Base-by-base conservation (phyloP, 441 rosid species). In the Pelargonium fulgidum region DNA sequence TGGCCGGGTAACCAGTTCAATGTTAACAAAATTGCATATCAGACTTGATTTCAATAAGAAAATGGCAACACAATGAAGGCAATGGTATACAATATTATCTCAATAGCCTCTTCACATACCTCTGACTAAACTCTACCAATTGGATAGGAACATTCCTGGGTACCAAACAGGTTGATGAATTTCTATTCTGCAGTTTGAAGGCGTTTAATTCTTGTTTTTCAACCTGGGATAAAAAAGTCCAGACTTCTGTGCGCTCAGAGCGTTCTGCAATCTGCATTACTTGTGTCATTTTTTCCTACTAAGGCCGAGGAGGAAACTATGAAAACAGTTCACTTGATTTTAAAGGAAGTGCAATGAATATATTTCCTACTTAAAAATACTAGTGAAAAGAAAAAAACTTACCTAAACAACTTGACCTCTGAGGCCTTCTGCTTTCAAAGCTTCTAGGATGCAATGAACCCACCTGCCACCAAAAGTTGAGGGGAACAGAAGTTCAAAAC, bases 371-470 rank as follows among this genome's bases (percentile, higher is more conserved):
- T 48, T 12, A 48, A 48, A 48, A 48, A 11, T 48, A 48, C 6
- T 36, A 4, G 8, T 36, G 41, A 36, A 36, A 36, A 36, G 41
- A 5, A 16, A 10, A 39, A 24, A 1, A 61, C 69, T 14, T 61
- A 74, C 83, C 81, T 73, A 41, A 62, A 45, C 19, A 69, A 64
- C 12, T 19, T 39, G 48, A 65, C 56, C 56, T 64, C 81, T 81
- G 22, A 48, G 73, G 65, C 75, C 71, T 68, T 80, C 83, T 77
- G 83, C 80, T 65, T 67, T 72, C 82, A 90, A 74, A 73, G 97
- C 96, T 81, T 89, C 91, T 72, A 81, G 81, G 71, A 90, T 86
- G 83, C 96, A 87, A 71, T 68, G 80, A 7, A 90, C 86, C 98
- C 98, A 90, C 80, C 98, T 92, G 85, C 78, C 72, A 77, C 59